These are phyloP conservation scores for Ciborinia camelliae DNA, from an alignment of 2,329 filamentous ascomycete species.

Conservation along the genomic window DNA sequence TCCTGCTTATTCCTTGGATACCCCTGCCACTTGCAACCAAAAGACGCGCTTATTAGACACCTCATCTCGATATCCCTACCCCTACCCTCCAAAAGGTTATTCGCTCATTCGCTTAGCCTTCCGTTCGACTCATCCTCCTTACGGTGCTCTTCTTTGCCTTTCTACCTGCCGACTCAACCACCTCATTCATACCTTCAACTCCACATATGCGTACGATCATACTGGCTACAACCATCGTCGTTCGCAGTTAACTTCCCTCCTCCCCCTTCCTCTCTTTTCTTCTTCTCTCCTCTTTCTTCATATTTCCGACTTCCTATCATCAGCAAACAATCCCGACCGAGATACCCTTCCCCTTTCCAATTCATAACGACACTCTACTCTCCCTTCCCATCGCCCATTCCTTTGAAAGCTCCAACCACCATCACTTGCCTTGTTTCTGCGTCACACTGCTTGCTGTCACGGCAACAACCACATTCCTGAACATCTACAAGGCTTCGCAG, in stretches of 20 bases:
- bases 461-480: conserved; percentile 26
- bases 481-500: conserved; percentile 20
- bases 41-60: conserved; percentile 9
- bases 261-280: conserved; percentile 37
- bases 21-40: neutral
- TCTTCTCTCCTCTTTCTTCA: conserved; percentile 31
- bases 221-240: conserved; percentile 34
- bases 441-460: conserved; percentile 28
- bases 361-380: conserved; percentile 24
- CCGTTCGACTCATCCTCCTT: conserved; percentile 19
- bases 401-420: conserved; percentile 19
- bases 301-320: conserved; percentile 23
- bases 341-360: conserved; percentile 34
- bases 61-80: conserved; percentile 16
- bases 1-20: neutral
- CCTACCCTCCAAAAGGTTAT: neutral
- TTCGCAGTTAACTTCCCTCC: conserved; percentile 35
- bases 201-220: conserved; percentile 28
- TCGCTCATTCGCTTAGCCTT: conserved; percentile 7
- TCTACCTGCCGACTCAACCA: conserved; percentile 19
- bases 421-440: conserved; percentile 26
- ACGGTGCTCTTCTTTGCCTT: conserved; percentile 7
- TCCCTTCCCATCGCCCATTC: conserved; percentile 20
- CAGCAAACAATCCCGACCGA: conserved; percentile 1
- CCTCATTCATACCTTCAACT: conserved; percentile 19